Conservation (phyloP, 1,284 basidiomycete species). For the Inonotus hispidus region DNA sequence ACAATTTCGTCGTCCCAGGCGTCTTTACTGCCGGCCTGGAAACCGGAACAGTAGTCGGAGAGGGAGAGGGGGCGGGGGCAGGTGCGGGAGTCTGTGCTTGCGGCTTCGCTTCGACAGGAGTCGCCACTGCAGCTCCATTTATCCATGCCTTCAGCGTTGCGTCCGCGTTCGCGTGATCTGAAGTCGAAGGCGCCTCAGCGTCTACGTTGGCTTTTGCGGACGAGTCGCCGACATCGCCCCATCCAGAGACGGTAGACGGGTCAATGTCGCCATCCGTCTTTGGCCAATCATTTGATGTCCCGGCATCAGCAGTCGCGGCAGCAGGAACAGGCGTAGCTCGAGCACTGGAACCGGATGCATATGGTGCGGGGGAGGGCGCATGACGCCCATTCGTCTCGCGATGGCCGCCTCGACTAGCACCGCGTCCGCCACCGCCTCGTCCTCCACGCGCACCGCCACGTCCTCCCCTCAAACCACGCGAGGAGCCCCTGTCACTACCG, state of each 20-base stretch:
- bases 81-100: slow-evolving; percentile 9
- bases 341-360: slow-evolving; percentile 14
- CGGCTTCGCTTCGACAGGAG: slow-evolving; percentile 28
- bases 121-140: slow-evolving; percentile 31
- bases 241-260: slow-evolving; percentile 17
- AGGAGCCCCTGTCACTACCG: slow-evolving; percentile 46
- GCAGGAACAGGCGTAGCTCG: slow-evolving; percentile 21
- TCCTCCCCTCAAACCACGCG: slow-evolving; percentile 60
- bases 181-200: not conserved
- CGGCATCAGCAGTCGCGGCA: slow-evolving; percentile 16
- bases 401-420: slow-evolving; percentile 48
- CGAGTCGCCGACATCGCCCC: slow-evolving; percentile 12
- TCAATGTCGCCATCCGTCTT: slow-evolving; percentile 17
- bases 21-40: not conserved
- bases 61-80: slow-evolving; percentile 25
- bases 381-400: slow-evolving; percentile 48
- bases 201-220: not conserved
- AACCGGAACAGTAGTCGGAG: slow-evolving; percentile 42
- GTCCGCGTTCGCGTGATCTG: not conserved
- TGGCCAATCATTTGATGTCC: slow-evolving; percentile 1
- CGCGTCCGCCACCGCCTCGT: slow-evolving; percentile 42
- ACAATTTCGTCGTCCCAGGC: slow-evolving; percentile 47
- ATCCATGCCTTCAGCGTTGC: slow-evolving; percentile 22
- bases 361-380: slow-evolving; percentile 22
- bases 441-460: slow-evolving; percentile 60